phyloP scores from a whole-genome alignment of 208 protist species.

The Trypanosoma boissoni region DNA sequence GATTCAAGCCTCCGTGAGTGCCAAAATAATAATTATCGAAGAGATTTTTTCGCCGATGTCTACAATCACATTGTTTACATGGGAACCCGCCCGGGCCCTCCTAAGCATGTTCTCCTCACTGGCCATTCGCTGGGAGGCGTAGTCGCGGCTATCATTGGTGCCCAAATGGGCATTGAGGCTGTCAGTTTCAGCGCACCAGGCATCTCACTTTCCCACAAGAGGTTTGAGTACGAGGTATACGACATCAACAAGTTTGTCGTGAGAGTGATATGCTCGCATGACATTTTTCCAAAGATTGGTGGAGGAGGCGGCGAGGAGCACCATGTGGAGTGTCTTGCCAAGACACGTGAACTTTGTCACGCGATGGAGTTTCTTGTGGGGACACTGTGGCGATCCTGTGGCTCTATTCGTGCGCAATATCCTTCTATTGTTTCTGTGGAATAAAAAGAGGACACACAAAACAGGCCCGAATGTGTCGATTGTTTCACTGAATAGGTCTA shows the following conservation, averaged over 20 bases:
- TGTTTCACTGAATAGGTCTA: too few relatives aligned
- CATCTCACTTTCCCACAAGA: slow-evolving; percentile 51
- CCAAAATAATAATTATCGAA: slow-evolving; percentile 69
- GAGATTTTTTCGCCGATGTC: slow-evolving; percentile 75
- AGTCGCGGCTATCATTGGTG: slow-evolving; percentile 66
- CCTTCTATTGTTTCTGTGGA: slow-evolving; percentile 50
- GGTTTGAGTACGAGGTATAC: slow-evolving; percentile 42
- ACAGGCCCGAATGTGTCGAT: too few relatives aligned
- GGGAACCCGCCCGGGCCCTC: slow-evolving; percentile 22
- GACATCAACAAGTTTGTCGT: slow-evolving; percentile 50
- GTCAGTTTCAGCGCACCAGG: slow-evolving; percentile 73
- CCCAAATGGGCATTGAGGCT: slow-evolving; percentile 55
- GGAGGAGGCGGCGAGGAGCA: slow-evolving; percentile 67
- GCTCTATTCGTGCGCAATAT: slow-evolving; percentile 46
- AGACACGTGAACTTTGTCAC: slow-evolving; percentile 69
- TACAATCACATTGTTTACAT: slow-evolving; percentile 72
- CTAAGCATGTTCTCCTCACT: slow-evolving; percentile 57
- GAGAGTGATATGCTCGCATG: slow-evolving; percentile 63
- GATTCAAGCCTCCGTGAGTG: slow-evolving; percentile 54
- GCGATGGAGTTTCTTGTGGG: slow-evolving; percentile 78
- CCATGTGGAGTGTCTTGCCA: slow-evolving; percentile 65
- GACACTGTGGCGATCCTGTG: slow-evolving; percentile 70
- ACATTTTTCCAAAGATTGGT: slow-evolving; percentile 71
- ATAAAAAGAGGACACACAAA: slow-evolving; percentile 21
- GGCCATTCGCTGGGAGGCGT: slow-evolving; percentile 81